Conservation (phyloP, 1,284 basidiomycete species). For the Irpex lacteus region DNA sequence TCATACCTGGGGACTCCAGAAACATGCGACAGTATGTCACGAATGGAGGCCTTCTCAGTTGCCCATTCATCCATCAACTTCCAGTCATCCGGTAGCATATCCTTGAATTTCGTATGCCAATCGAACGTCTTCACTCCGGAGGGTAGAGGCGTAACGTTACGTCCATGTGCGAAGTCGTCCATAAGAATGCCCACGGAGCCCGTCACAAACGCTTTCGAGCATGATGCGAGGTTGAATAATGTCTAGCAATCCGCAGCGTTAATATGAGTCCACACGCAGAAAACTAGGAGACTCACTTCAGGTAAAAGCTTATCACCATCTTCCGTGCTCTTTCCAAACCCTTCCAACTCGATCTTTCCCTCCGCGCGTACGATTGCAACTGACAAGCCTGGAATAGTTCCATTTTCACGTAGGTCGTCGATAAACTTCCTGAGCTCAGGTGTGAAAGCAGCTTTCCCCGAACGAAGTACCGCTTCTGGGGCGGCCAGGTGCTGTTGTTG, state of each 20-base stretch:
- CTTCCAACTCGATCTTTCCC: slow-evolving; percentile 20
- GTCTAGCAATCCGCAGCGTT: slow-evolving; percentile 24
- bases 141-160: slow-evolving; percentile 34
- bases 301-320: background rate
- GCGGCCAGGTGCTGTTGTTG: no score
- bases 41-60: slow-evolving; percentile 27
- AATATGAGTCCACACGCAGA: background rate
- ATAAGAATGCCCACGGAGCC: slow-evolving; percentile 35
- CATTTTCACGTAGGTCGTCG: slow-evolving; percentile 14
- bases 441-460: slow-evolving; percentile 11
- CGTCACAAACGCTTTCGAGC: slow-evolving; percentile 36
- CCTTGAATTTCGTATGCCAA: slow-evolving; percentile 31
- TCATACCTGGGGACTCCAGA: slow-evolving; percentile 25
- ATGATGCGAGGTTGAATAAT: slow-evolving; percentile 32
- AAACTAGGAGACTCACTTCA: background rate
- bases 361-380: slow-evolving; percentile 23
- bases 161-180: slow-evolving; percentile 29
- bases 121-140: slow-evolving; percentile 25
- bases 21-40: slow-evolving; percentile 27
- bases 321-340: slow-evolving; percentile 24
- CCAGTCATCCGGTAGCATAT: slow-evolving; percentile 32
- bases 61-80: slow-evolving; percentile 31
- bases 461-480: no score
- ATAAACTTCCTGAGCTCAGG: slow-evolving; percentile 20
- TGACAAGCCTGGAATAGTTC: slow-evolving; percentile 23